A percentile compares a stretch with the other conserved stretches of the same genome.
These are phyloP conservation scores for Auricularia sp. DNA, from an alignment of 768 basidiomycete genomes.

Conservation along the genomic window DNA sequence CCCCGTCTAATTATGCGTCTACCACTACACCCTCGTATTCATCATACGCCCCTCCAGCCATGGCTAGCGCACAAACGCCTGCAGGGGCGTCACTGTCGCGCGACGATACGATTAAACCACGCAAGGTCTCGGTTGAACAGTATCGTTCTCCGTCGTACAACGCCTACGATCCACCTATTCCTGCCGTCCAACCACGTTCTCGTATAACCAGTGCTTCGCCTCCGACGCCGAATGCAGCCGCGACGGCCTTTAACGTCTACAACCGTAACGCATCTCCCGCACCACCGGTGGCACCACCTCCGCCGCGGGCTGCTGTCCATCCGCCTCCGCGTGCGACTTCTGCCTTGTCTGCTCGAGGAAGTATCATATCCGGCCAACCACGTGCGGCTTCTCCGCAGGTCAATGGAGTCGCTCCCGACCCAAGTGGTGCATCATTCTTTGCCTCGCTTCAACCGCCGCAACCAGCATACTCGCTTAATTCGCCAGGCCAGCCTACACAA, in stretches of 20 bases:
- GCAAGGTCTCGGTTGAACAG: constrained; percentile 4
- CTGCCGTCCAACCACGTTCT: constrained; percentile 9
- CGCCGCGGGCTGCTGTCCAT: constrained; percentile 5
- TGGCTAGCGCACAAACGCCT: constrained; percentile 2
- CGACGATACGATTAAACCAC: constrained; percentile 4
- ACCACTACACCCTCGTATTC: constrained; percentile 5
- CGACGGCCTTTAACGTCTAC: constrained; percentile 2
- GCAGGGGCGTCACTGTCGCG: background rate
- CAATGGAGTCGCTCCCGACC: background rate
- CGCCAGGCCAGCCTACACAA: background rate
- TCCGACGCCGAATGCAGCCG: constrained; percentile 4
- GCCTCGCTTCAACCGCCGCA: background rate
- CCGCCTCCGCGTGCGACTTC: constrained; percentile 3
- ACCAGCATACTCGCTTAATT: background rate
- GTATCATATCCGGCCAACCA: background rate
- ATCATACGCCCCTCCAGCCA: background rate
- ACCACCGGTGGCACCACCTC: constrained; percentile 2
- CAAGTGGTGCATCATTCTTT: background rate
- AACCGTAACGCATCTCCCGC: constrained; percentile 4
- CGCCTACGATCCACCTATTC: constrained; percentile 26
- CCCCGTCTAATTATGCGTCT: constrained; percentile 12
- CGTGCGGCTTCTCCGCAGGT: background rate
- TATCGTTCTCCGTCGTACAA: constrained; percentile 19
- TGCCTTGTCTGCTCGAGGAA: background rate
- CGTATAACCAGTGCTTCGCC: constrained; percentile 6